Evolutionary conservation across 192 early-diverging fungal genomes (phyloP).

Genomic region (Coemansia sp.): DNA sequence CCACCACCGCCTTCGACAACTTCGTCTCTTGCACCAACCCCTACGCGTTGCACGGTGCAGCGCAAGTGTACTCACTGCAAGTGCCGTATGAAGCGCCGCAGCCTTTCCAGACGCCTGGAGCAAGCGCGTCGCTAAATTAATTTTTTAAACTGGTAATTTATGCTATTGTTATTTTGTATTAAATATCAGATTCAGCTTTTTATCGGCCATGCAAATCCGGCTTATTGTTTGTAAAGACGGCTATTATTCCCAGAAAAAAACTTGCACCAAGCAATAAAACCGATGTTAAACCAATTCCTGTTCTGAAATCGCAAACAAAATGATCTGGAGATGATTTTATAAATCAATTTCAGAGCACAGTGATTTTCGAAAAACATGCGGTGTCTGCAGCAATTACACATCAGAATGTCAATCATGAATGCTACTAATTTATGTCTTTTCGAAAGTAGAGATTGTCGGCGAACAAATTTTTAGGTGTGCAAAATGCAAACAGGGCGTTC

Average conservation of each 20-base stretch:
- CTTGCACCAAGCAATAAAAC: background rate
- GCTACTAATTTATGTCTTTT: background rate
- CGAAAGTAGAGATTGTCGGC: background rate
- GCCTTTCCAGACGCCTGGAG: background rate
- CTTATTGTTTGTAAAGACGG: background rate
- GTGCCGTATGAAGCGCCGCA: slow-evolving; percentile 8
- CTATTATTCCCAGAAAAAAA: background rate
- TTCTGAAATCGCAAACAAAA: background rate
- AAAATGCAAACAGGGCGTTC: background rate
- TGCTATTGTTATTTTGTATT: background rate
- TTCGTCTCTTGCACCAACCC: background rate
- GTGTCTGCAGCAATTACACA: background rate
- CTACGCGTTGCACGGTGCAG: background rate
- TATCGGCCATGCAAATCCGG: no score
- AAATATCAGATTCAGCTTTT: background rate
- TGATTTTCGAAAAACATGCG: no score
- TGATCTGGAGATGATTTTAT: background rate
- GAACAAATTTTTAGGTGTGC: background rate
- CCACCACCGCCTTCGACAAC: background rate
- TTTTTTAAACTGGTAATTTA: background rate
- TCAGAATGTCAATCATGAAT: background rate
- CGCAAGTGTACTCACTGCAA: slow-evolving; percentile 6
- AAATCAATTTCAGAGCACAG: background rate
- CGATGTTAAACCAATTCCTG: background rate
- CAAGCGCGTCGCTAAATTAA: background rate